These are phyloP conservation scores for Sporisorium exsertum DNA, from an alignment of 1,284 basidiomycete species.

Conservation along the genomic window DNA sequence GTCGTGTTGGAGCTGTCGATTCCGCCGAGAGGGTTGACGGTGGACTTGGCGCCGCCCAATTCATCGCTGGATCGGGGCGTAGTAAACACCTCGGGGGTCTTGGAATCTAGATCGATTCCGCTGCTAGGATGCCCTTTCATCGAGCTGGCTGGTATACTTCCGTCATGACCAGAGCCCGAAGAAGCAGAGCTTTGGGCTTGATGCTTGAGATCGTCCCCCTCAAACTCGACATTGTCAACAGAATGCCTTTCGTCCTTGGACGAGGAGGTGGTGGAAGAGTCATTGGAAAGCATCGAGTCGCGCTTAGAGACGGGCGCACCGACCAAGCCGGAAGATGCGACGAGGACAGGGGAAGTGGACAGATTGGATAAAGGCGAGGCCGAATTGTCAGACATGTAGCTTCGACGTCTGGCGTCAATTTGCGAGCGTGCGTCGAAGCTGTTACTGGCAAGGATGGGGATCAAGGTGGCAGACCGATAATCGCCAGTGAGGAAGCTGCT, in stretches of 20 bases:
- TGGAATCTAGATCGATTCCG: neutral
- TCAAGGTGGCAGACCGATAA: constrained; percentile 19
- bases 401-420: constrained; percentile 4
- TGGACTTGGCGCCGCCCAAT: neutral
- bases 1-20: neutral
- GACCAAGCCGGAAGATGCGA: neutral
- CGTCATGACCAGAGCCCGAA: constrained; percentile 31
- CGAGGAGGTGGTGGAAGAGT: constrained; percentile 39
- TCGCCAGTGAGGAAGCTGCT: constrained; percentile 47
- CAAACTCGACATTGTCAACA: constrained; percentile 41
- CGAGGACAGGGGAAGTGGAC: constrained; percentile 4
- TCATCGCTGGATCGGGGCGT: constrained; percentile 36
- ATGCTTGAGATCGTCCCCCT: constrained; percentile 25
- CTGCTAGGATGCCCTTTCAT: neutral
- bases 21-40: neutral
- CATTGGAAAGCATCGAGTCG: constrained; percentile 41
- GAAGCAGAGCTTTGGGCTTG: constrained; percentile 41
- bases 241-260: constrained; percentile 28
- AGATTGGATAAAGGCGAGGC: neutral
- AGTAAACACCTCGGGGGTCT: constrained; percentile 20
- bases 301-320: constrained; percentile 16
- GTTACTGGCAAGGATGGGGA: constrained; percentile 39
- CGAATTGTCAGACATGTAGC: constrained; percentile 12
- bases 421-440: constrained; percentile 22
- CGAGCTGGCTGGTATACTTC: neutral